Base-by-base conservation (phyloP, 108 stramenopile genomes). In the Heterococcus sp. region DNA sequence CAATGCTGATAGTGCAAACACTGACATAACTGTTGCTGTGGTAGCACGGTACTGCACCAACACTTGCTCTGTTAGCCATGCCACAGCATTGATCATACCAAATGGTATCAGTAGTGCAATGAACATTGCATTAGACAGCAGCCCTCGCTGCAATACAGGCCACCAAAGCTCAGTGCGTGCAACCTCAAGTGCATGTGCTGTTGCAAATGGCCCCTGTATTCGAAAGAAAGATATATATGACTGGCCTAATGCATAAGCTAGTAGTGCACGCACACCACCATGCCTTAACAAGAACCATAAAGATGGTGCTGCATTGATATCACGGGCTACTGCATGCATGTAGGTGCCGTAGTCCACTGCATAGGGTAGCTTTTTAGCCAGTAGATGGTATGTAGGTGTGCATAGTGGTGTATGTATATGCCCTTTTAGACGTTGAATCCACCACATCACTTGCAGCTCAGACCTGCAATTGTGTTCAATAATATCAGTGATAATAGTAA, bases 331-430 rank as follows among this genome's bases (percentile, higher is more conserved):
- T 3, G 29, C 21, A 63, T 46, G 38, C 72, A 73, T 73, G 72
- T 73, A 73, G 38, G 38, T 21, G 4, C 72, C 72, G 72, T 73
- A 73, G 40, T 73, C 72, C 8, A 73, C 72, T 28, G 31, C 38
- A 0, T 26, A 34, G 2, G 26, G 38, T 2, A 38, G 31, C 11
- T 72, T 72, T 38, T 30, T 29, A 8, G 36, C 37, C 5, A 72
- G 72, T 31, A 40, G 32, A 3, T 37, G 72, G 27, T 72, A 72
- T 37, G 72, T 26, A 33, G 72, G 38, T 27, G 72, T 2, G 3
- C 28, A 38, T 0, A 1, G 31, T 46, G 38, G 38, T 3, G 33
- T 63, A 14, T 14, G 14, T 14, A 58, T 21, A 8, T 21, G 8
- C 14, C 46, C 46, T 58, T 21, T 8, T 58, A 58, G 46, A 21